phyloP scores from a whole-genome alignment of 805 yeast genomes.

The Wickerhamomyces pijperi region DNA sequence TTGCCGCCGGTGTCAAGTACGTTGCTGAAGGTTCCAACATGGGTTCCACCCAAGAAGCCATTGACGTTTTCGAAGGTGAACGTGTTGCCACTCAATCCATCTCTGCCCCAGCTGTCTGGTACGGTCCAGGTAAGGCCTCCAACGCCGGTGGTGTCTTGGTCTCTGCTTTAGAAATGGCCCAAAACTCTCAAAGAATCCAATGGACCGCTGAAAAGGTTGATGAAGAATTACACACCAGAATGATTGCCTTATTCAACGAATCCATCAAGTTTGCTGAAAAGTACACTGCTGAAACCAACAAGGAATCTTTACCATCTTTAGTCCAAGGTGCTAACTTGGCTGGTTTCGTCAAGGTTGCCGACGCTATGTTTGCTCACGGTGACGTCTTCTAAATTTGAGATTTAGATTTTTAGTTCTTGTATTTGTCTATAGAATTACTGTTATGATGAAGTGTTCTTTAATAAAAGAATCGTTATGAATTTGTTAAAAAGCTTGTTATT shows the following conservation, averaged over 20 bases:
- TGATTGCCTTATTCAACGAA: constrained; percentile 86
- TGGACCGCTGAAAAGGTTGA: constrained; percentile 96
- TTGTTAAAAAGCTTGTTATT: too few relatives aligned
- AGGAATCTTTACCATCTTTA: constrained; percentile 75
- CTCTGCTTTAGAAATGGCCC: constrained; percentile 98
- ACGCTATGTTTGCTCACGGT: constrained; percentile 97
- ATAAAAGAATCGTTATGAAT: not conserved
- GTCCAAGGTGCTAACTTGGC: constrained; percentile 99
- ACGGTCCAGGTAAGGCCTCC: constrained; percentile 99
- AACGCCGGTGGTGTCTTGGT: constrained; percentile 99
- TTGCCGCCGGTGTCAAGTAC: constrained; percentile 83
- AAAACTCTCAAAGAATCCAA: constrained; percentile 85
- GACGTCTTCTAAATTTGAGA: constrained; percentile 34
- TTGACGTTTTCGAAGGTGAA: constrained; percentile 83
- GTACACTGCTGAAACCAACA: constrained; percentile 60
- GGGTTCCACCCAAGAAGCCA: constrained; percentile 98
- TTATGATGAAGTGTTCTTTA: not conserved
- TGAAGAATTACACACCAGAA: constrained; percentile 77
- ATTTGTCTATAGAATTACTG: too few relatives aligned
- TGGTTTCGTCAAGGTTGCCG: constrained; percentile 97
- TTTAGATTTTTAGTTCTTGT: not conserved
- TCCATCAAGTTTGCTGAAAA: constrained; percentile 80
- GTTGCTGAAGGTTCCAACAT: constrained; percentile 99
- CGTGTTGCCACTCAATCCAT: constrained; percentile 35
- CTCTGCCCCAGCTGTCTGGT: constrained; percentile 66